Base-by-base conservation (phyloP, 305 asterid species). In the Fraxinus latifolia region DNA sequence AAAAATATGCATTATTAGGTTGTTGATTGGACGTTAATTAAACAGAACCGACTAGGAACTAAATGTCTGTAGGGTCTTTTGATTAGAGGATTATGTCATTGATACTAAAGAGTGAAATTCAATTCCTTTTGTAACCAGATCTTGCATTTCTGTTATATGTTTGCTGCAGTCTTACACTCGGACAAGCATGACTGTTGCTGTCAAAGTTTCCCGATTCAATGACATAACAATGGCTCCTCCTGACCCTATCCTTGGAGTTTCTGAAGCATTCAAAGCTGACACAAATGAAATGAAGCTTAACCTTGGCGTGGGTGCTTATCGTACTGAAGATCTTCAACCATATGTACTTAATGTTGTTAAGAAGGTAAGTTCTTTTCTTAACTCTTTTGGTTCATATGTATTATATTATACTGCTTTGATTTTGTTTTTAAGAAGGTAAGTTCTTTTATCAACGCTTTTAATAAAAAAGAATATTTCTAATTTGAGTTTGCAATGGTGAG, bases 261-360 rank as follows among this genome's bases (percentile, higher is more conserved):
- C 99, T 77, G 99, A 96, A 84, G 98, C 99, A 75, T 96, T 93
- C 89, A 92, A 75, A 87, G 97, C 97, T 17, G 99, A 96, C 86
- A 91, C 90, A 7, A 29, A 88, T 79, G 99, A 94, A 76, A 84
- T 92, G 92, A 96, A 96, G 90, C 94, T 94, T 55, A 96, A 96
- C 88, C 99, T 96, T 85, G 98, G 97, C 25, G 98, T 96, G 12
- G 97, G 99, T 84, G 98, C 98, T 77, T 94, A 96, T 86, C 95
- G 99, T 81, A 96, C 99, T 5, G 98, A 96, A 87, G 97, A 94
- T 55, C 97, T 96, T 78, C 97, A 93, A 80, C 99, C 98, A 4
- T 96, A 94, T 82, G 99, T 96, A 87, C 99, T 96, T 88, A 88
- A 94, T 79, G 99, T 96, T 84, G 99, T 96, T 77, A 94, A 92